Percentiles rank a stretch among this genome's conserved stretches.
phyloP scores from a whole-genome alignment of 179 eudicot species.

The Beta lomatogona region DNA sequence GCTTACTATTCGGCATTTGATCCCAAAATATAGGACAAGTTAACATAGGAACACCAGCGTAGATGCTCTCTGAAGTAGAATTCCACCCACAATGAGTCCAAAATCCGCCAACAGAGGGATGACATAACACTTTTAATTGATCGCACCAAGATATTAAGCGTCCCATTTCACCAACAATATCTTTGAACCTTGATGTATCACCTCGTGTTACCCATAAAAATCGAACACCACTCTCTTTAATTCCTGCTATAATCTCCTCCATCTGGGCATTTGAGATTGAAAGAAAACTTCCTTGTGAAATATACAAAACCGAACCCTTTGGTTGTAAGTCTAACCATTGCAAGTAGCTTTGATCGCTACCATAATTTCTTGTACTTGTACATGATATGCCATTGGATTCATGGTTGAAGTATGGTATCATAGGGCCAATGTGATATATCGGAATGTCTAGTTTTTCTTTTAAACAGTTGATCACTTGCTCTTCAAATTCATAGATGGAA shows the following conservation, averaged over 20 bases:
- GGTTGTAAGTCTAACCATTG: constrained; percentile 65
- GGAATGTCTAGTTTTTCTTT: constrained; percentile 33
- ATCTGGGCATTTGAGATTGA: constrained; percentile 55
- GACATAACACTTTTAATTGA: constrained; percentile 53
- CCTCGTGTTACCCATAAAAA: constrained; percentile 65
- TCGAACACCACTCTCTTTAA: constrained; percentile 41
- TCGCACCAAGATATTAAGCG: constrained; percentile 61
- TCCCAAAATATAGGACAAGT: constrained; percentile 53
- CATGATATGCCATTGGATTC: background rate
- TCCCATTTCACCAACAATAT: constrained; percentile 35
- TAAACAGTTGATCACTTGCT: constrained; percentile 37
- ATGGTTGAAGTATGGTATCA: constrained; percentile 41
- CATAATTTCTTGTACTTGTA: background rate
- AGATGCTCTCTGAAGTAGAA: constrained; percentile 49
- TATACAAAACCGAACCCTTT: constrained; percentile 50
- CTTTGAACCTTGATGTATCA: constrained; percentile 29
- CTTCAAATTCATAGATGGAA: constrained; percentile 56
- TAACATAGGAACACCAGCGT: constrained; percentile 50
- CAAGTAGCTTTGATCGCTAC: constrained; percentile 24
- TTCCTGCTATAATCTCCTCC: constrained; percentile 48
- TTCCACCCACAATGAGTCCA: constrained; percentile 78
- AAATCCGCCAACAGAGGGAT: constrained; percentile 54
- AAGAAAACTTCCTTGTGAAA: constrained; percentile 65
- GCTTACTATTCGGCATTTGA: constrained; percentile 46
- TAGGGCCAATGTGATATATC: constrained; percentile 43